Base-by-base conservation (phyloP, 371 early-diverging fungal species). In the Rhizopus arrhizus region DNA sequence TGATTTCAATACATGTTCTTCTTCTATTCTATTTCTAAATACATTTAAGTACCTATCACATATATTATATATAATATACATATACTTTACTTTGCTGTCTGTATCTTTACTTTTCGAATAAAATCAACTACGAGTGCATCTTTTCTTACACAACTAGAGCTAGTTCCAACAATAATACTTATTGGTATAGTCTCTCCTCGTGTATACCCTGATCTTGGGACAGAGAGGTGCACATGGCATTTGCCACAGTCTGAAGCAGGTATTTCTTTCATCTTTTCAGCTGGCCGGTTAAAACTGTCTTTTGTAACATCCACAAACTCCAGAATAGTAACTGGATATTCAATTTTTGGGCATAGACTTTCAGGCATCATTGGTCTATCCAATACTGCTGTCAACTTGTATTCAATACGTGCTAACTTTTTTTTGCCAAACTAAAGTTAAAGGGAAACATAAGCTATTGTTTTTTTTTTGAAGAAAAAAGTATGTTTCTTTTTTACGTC, bases 281-380 rank as follows among this genome's bases (percentile, higher is more conserved):
- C 61, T 6, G 74, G 57, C n/a, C 52, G 58, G 4, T 42, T 46
- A 34, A 66, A 75, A 29, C 53, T 69, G 3, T 66, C 50, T 52
- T 52, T 53, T 12, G 70, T 69, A 5, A 76, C 66, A 61, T 81
- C 72, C 9, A 81, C 67, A 38, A 59, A 67, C 54, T 81, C 81
- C 5, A 81, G 33, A 5, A 81, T 71, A 2, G 70, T 65, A 1
- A 81, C 68, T 1, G 66, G 62, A 36, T 72, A 80, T 40, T 67
- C 72, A 13, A 73, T 53, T 53, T 66, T 70, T 11, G 70, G 61
- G 31, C 72, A 80, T 7, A 80, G 52, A 41, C 75, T 64, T 57
- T 76, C 75, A 16, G 70, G 75, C 41, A 75, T 66, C 66, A 80
- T 69, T 4, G 80, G 77, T 40, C 72, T 62, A 52, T 77, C 72